Conservation (phyloP, 352 stramenopile genomes). For the Thalassiosira exigua region DNA sequence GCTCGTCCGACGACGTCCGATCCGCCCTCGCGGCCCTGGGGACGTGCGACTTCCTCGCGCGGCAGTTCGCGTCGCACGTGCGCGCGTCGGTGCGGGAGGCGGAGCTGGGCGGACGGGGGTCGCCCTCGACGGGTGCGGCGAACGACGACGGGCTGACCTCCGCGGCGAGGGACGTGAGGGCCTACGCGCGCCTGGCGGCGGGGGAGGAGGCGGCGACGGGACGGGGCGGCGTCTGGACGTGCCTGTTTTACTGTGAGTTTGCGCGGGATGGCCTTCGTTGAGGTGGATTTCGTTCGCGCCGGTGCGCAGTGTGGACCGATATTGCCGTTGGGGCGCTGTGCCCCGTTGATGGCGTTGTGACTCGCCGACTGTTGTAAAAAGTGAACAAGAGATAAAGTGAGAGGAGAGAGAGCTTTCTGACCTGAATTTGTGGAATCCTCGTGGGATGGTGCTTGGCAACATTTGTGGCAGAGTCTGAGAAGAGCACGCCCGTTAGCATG, state of each 20-base stretch:
- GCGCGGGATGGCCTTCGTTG: background rate
- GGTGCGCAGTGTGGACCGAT: background rate
- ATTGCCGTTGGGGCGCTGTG: background rate
- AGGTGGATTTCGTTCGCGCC: background rate
- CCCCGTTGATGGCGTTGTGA: background rate
- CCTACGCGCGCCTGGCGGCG: constrained; percentile 32
- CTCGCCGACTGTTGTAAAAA: background rate
- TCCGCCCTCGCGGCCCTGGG: constrained; percentile 21
- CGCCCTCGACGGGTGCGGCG: background rate
- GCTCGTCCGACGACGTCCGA: background rate
- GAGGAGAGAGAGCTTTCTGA: too few relatives aligned
- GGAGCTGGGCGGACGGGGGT: constrained; percentile 2
- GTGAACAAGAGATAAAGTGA: too few relatives aligned
- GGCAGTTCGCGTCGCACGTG: constrained; percentile 47
- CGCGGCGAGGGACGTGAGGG: constrained; percentile 26
- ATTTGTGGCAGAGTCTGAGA: too few relatives aligned
- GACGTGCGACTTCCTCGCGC: constrained; percentile 39
- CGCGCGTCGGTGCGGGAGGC: constrained; percentile 20
- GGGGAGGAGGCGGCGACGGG: constrained; percentile 29
- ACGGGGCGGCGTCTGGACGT: constrained; percentile 35
- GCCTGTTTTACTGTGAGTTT: constrained; percentile 53
- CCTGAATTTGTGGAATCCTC: too few relatives aligned
- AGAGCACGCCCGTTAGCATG: too few relatives aligned
- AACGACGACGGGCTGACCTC: constrained; percentile 5
- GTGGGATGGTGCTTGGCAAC: background rate